Base-by-base conservation (phyloP, 2,329 filamentous ascomycete species). In the Elsinoe necatrix region DNA sequence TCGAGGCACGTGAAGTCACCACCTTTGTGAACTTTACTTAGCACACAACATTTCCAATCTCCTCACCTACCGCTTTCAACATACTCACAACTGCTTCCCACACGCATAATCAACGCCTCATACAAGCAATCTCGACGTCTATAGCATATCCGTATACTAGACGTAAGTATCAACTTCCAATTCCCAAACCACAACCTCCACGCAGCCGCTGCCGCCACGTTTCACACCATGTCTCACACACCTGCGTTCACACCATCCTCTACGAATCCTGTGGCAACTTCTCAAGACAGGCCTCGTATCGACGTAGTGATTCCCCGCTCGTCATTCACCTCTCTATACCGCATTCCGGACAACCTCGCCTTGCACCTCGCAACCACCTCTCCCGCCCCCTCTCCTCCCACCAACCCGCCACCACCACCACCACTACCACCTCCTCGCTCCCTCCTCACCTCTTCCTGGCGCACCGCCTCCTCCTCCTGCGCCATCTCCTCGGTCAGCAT, bases 401-500 rank as follows among this genome's bases (percentile, higher is more conserved):
- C 21, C 41, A 45, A 45, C 20, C 41, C 41, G n/a, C 41, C 41
- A 21, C 41, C 41, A 4, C 23, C 41, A 4, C 41, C 41, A 25
- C 41, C 41, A 21, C 41, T 20, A 4, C 23, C 41, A 4, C 41
- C 21, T 25, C 20, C 41, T 3, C 41, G 5, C 41, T 23, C 41
- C 21, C 23, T 45, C 41, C 20, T 21, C 41, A 52, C 25, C 31
- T 52, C 48, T 4, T 34, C 25, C 31, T 52, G 48, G 48, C 25
- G 29, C 14, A 50, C 45, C 25, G 48, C 25, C n/a, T 34, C 48
- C 27, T 27, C 16, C 31, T 52, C 48, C 34, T 52, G 29, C 20
- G 48, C 48, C 29, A 29, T 52, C 41, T 45, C 41, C 41, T 45
- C 41, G 12, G 48, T 25, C 25, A 52, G 48, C 21, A 21, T 21